A percentile compares a stretch with the other conserved stretches of the same genome.
These are phyloP conservation scores for Excoecaria agallocha DNA, from an alignment of 345 rosid genomes.

Conservation along the genomic window DNA sequence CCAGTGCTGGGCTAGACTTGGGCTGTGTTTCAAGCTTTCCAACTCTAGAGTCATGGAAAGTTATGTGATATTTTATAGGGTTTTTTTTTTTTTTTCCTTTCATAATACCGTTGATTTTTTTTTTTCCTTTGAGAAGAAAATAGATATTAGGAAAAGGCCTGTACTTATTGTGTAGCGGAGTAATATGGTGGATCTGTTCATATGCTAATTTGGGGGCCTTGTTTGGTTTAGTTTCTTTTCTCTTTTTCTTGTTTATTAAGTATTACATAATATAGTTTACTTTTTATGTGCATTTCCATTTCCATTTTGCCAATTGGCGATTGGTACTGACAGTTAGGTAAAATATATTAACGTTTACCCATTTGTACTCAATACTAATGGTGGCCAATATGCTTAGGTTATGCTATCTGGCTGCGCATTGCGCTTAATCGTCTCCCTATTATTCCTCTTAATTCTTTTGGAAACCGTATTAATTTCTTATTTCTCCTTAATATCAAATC, in stretches of 20 bases:
- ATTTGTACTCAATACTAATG: too few relatives aligned
- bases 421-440: too few relatives aligned
- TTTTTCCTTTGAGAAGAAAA: neutral
- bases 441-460: too few relatives aligned
- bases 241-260: neutral
- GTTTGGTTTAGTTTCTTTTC: neutral
- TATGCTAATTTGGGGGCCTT: neutral
- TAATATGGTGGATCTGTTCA: neutral
- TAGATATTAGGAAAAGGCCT: constrained; percentile 2
- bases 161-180: neutral
- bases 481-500: too few relatives aligned
- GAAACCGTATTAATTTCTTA: too few relatives aligned
- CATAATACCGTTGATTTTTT: neutral
- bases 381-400: too few relatives aligned
- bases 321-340: too few relatives aligned
- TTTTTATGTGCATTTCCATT: neutral
- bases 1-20: constrained; percentile 33
- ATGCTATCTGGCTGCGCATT: too few relatives aligned
- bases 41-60: constrained; percentile 83
- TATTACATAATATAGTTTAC: neutral
- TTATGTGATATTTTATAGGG: neutral
- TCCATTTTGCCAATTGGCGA: neutral
- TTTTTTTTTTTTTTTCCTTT: neutral
- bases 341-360: too few relatives aligned
- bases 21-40: constrained; percentile 51